phyloP scores from a whole-genome alignment of 371 early-diverging fungal species.

The Rhizopus arrhizus region DNA sequence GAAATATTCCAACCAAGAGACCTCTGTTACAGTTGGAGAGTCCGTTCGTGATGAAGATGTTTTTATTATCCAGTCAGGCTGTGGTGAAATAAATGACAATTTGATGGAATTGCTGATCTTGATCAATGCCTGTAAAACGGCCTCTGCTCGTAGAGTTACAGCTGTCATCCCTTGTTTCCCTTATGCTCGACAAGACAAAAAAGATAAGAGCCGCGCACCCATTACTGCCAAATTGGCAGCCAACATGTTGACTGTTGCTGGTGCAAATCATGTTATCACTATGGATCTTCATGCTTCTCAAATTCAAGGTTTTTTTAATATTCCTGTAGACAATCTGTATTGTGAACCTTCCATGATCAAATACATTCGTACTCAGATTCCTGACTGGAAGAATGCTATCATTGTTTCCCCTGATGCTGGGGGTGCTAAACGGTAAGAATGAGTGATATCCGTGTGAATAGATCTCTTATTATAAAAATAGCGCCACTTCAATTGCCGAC shows the following conservation, averaged over 20 bases:
- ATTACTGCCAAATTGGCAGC: slow-evolving; percentile 92
- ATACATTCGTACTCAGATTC: slow-evolving; percentile 84
- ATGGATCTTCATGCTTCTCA: slow-evolving; percentile 96
- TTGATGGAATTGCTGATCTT: slow-evolving; percentile 95
- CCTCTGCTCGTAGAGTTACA: slow-evolving; percentile 88
- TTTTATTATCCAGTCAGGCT: slow-evolving; percentile 84
- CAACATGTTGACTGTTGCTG: slow-evolving; percentile 92
- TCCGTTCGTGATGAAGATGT: slow-evolving; percentile 94
- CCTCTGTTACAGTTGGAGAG: slow-evolving; percentile 94
- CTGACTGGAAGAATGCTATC: slow-evolving; percentile 80
- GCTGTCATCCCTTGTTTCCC: slow-evolving; percentile 97
- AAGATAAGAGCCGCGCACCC: slow-evolving; percentile 92
- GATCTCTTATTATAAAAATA: slow-evolving; percentile 21
- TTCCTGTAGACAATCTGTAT: slow-evolving; percentile 95
- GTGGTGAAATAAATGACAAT: slow-evolving; percentile 90
- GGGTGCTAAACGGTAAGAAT: slow-evolving; percentile 88
- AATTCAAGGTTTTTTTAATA: slow-evolving; percentile 97
- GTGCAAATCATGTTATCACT: slow-evolving; percentile 96
- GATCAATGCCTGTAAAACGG: slow-evolving; percentile 96
- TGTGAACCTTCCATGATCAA: slow-evolving; percentile 90
- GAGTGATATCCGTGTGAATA: not conserved
- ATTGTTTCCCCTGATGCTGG: slow-evolving; percentile 99
- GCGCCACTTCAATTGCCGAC: slow-evolving; percentile 94
- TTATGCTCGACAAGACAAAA: slow-evolving; percentile 94
- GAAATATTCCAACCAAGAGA: slow-evolving; percentile 97